Base-by-base conservation (phyloP, 2,329 filamentous ascomycete genomes). In the Trichoderma aggressivum region DNA sequence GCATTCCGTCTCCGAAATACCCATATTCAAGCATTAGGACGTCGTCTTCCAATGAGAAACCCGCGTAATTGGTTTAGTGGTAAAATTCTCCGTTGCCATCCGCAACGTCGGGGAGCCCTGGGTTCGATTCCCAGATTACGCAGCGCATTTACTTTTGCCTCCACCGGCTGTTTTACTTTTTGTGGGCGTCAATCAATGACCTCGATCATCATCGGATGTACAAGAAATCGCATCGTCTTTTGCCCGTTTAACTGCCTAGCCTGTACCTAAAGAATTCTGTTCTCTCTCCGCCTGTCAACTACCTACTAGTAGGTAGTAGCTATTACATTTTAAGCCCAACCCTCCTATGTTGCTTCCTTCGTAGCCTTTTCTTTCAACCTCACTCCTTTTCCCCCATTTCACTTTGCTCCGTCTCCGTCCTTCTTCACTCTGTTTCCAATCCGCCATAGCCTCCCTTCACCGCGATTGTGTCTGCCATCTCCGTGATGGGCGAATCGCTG, bases 401-500 rank as follows among this genome's bases (percentile, higher is more conserved):
- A 3, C 3, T n/a, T 39, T 8, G 7, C 55, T 60, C 12, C 32
- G 12, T 10, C 6, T 8, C n/a, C n/a, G n/a, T n/a, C n/a, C n/a
- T 24, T 8, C 11, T 28, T 62, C 39, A 62, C 36, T 62, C 67
- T 2, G 7, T 24, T 14, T 50, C 65, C 4, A 16, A 50, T 59
- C 26, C 39, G 10, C 79, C 80, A 43, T 76, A 80, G 0, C 73
- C 73, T 6, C 80, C 79, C 71, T 76, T 78, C 28, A 77, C 74
- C 2, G 79, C 82, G 74, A 85, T 81, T 24, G 74, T 74, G 8
- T 59, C 74, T 6, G 82, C 79, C 70, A 85, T 73, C 58, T 83
- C 80, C 0, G 73, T 72, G 28, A 86, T 79, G n/a, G 82, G 82
- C 50, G 74, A 78, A 67, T 84, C 82, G 59, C 83, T 82, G 68